Evolutionary conservation across 2,329 filamentous ascomycete genomes (phyloP), one percentile per base, ranked within the genome.

Genomic region (Penicillium sp.): DNA sequence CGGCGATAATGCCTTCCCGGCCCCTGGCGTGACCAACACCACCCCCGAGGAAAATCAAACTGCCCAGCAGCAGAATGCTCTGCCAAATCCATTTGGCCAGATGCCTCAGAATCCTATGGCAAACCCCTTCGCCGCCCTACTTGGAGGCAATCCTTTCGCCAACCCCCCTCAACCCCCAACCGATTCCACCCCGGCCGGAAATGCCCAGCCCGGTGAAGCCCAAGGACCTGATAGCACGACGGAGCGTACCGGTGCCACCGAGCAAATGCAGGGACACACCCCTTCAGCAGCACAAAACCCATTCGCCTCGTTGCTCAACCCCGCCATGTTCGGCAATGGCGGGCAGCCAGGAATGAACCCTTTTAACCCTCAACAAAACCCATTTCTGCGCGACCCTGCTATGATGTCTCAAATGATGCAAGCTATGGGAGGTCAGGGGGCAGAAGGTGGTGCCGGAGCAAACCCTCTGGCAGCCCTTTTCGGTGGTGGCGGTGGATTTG

Each of bases 11-110:
- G 72, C 78, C 4, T 96, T 98, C 60, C 89, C 92, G 9, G 90
- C 90, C 33, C 92, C 92, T 2, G 92, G 92, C 6, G 81, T 84
- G 13, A 96, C 90, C 23, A 88, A 95, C 63, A 93, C 80, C 18
- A 94, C 88, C 2, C 81, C 78, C 1, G 64, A 69, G n/a, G 72
- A 70, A 45, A 60, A 66, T 52, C 55, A 57, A 20, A 52, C 50
- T 28, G 37, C 45, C 25, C 61, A 66, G 35, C 64, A 60, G 35
- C 61, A 64, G 37, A 60, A 60, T 47, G 61, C 48, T 8, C 42
- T 29, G 18, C 15, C 23, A 22, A 52, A 51, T 13, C 51, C 50
- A 11, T 52, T 54, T 20, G 45, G 35, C 11, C 45, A 47, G 30
- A 42, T 47, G 37, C 39, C 39, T 23, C 39, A 37, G n/a, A 51